Evolutionary conservation across 305 asterid species (phyloP), one percentile per base, ranked within the genome.

Genomic region (Salvia sclarea): DNA sequence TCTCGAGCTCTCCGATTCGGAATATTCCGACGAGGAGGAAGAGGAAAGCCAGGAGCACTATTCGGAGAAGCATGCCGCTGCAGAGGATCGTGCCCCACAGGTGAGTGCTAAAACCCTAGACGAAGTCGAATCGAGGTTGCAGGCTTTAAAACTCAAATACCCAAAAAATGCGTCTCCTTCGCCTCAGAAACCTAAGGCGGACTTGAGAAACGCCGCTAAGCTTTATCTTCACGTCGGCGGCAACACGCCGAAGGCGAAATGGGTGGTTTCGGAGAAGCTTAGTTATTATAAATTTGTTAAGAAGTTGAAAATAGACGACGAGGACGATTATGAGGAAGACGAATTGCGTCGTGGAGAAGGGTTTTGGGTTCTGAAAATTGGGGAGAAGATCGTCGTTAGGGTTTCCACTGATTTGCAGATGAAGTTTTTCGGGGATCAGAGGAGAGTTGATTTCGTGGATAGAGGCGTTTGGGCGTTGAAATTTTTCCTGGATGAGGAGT

Each of bases 361-460:
- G 12, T 83, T 87, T 73, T 91, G 98, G 98, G 83, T 85, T 69
- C 63, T 94, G 86, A 84, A 79, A 62, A 87, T 91, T 31, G 93
- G 98, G 71, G 76, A 63, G 80, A 91, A 88, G 35, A 82, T 91
- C 49, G 75, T 55, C 76, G 88, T 40, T 54, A 85, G 74, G 80
- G 96, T 93, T 78, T 87, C 95, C 48, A 89, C 95, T 5, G 91
- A 86, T 78, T 4, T 91, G 91, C 97, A 89, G 79, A 70, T 91
- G 96, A 94, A 94, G 78, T 89, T 71, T 64, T 86, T 91, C 57
- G 97, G 97, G 44, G 97, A 89, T 21, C 96, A 94, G 71, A 86
- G 93, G 86, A 91, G 98, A 85, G 87, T 89, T 59, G 97, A 94
- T 85, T 94, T 94, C 63, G 96, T 94, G 64, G 93, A 88, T 52